Evolutionary conservation across 176 grass and related monocot genomes (phyloP), one percentile per base, ranked within the genome.

Genomic region (Rhynchospora tenuis): DNA sequence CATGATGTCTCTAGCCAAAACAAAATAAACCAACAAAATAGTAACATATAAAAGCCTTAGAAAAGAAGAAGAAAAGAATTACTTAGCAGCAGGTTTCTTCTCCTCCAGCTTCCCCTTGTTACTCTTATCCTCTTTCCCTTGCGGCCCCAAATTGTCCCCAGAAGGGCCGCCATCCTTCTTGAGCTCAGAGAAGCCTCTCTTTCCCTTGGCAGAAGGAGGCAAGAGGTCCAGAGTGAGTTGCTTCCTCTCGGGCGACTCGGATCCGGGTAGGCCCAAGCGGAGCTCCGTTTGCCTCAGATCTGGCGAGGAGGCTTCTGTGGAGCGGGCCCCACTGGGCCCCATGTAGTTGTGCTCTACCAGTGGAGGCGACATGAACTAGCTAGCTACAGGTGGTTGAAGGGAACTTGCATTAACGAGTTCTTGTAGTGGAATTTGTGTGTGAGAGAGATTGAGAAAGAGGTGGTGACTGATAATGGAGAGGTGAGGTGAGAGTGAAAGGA

Each of bases 321-420:
- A 87, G 56, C 77, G 83, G 19, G 26, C 85, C 59, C 64, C 84
- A 19, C 64, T 66, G 28, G 20, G 23, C 74, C 93, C 88, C 63
- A 92, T 95, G 90, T 95, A 95, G 82, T 95, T 82, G 78, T 89
- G 88, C 79, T 95, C 90, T 52, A 82, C 45, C 88, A 89, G 79
- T 74, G 88, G 81, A 57, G 82, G 86, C 27, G 82, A 55, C 93
- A 94, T 94, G 54, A 23, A 54, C 62, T 77, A 89, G n/a, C n/a
- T n/a, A n/a, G n/a, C n/a, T n/a, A n/a, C n/a, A 33, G 12, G 24
- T 44, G 71, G 79, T 44, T 73, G 23, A 33, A 54, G 74, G 19
- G 79, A 88, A 86, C 85, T 84, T 84, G 89, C 85, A 88, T 59
- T 73, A 72, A 86, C 79, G 47, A 66, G 75, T 86, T 31, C 31